A percentile compares a stretch with the other conserved stretches of the same genome.
phyloP scores from a whole-genome alignment of 2,329 filamentous ascomycete genomes.

The Chrysosporium queenslandicum region DNA sequence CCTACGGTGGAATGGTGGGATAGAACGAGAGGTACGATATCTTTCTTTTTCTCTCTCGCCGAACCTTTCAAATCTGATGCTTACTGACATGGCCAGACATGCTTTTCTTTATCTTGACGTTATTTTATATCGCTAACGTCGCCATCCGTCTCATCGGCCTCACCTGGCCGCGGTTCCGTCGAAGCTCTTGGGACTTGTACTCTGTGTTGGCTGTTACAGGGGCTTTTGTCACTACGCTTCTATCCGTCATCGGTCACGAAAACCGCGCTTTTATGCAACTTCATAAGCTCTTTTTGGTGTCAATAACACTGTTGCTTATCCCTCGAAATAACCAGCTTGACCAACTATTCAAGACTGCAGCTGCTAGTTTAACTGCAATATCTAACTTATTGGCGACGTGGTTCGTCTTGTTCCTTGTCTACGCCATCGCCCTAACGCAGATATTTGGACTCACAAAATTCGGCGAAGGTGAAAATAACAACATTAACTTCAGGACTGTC shows the following conservation, averaged over 20 bases:
- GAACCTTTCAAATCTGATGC: background rate
- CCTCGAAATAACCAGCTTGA: conserved; percentile 94
- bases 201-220: conserved; percentile 70
- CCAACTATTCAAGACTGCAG: conserved; percentile 96
- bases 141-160: conserved; percentile 75
- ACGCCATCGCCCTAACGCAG: conserved; percentile 91
- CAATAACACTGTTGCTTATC: conserved; percentile 80
- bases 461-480: conserved; percentile 58
- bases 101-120: conserved; percentile 69
- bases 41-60: background rate
- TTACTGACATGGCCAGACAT: conserved; percentile 40
- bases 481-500: conserved; percentile 87
- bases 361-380: conserved; percentile 82
- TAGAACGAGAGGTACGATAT: conserved; percentile 47
- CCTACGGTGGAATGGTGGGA: conserved; percentile 65
- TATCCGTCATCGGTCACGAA: conserved; percentile 54
- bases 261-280: conserved; percentile 60
- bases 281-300: conserved; percentile 89
- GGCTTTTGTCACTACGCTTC: conserved; percentile 69
- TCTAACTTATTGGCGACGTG: conserved; percentile 88
- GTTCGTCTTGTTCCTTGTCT: conserved; percentile 94
- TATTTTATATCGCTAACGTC: conserved; percentile 76
- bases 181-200: conserved; percentile 92
- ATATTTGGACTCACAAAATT: conserved; percentile 92
- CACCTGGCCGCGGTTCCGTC: conserved; percentile 82